Conservation (phyloP, 2,329 filamentous ascomycete species). For the Coniochaeta hoffmannii region DNA sequence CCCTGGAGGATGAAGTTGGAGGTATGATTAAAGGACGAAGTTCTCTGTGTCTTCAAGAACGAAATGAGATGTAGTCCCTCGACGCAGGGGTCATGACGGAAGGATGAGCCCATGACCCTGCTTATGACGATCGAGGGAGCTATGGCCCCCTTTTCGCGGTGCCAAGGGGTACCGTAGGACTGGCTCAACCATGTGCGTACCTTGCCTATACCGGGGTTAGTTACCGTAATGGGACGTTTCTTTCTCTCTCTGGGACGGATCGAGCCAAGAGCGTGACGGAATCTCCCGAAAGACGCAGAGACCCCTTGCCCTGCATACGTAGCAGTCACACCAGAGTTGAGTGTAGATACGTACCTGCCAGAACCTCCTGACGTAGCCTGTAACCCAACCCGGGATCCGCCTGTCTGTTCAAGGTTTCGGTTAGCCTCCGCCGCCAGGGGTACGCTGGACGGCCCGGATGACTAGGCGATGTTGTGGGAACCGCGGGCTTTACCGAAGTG, state of each 20-base stretch:
- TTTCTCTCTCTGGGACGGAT: background rate
- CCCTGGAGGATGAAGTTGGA: background rate
- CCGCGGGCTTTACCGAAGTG: conserved; percentile 64
- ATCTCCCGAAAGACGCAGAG: background rate
- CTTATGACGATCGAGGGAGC: conserved; percentile 1
- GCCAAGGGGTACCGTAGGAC: background rate
- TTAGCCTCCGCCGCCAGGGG: background rate
- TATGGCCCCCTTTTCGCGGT: conserved; percentile 2
- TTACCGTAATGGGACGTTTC: background rate
- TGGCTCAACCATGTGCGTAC: conserved; percentile 10
- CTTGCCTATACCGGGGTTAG: conserved; percentile 19
- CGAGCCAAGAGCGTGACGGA: background rate
- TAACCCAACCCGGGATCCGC: conserved; percentile 81
- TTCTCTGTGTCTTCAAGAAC: conserved; percentile 4
- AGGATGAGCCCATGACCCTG: background rate
- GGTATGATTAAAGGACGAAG: no score
- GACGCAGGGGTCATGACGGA: background rate
- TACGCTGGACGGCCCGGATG: background rate
- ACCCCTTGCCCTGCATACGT: background rate
- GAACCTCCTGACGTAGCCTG: conserved; percentile 88
- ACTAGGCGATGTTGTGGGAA: conserved; percentile 4
- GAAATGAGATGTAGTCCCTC: background rate
- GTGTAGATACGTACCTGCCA: conserved; percentile 71
- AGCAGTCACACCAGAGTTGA: background rate
- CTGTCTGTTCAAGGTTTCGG: conserved; percentile 50